A percentile compares a stretch with the other conserved stretches of the same genome.
Conservation (phyloP, 208 protist genomes). For the Borovskyia barvae region DNA sequence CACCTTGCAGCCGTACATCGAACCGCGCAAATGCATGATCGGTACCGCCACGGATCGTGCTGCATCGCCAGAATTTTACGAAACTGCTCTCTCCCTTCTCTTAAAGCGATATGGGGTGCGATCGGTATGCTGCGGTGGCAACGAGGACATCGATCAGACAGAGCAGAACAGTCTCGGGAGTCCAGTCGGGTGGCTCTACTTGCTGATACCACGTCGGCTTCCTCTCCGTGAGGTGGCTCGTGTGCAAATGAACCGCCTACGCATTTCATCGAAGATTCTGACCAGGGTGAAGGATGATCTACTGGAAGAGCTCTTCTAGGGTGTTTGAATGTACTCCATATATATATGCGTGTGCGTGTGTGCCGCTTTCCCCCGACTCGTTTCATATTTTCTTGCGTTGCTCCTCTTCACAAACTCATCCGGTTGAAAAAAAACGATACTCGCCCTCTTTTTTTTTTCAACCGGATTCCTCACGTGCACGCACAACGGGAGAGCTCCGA, state of each 20-base stretch:
- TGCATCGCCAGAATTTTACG: too few relatives aligned
- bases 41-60: neutral
- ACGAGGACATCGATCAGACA: slow-evolving; percentile 32
- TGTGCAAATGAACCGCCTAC: slow-evolving; percentile 29
- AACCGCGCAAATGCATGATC: too few relatives aligned
- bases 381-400: slow-evolving; percentile 1
- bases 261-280: slow-evolving; percentile 21
- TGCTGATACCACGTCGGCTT: slow-evolving; percentile 21
- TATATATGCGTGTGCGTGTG: neutral
- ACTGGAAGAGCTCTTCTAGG: slow-evolving; percentile 57
- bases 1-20: neutral
- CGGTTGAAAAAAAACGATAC: too few relatives aligned
- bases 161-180: slow-evolving; percentile 44
- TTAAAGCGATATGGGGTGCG: slow-evolving; percentile 9
- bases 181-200: slow-evolving; percentile 43
- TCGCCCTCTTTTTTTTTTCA: neutral
- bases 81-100: too few relatives aligned
- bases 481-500: neutral
- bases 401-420: neutral
- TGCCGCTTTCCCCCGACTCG: neutral
- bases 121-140: slow-evolving; percentile 36
- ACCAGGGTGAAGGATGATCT: slow-evolving; percentile 29
- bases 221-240: slow-evolving; percentile 31
- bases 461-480: neutral
- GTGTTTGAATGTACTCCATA: slow-evolving; percentile 1